A percentile compares a stretch with the other conserved stretches of the same genome.
Conservation (phyloP, 192 early-diverging fungal genomes). For the Entomortierella beljakovae region DNA sequence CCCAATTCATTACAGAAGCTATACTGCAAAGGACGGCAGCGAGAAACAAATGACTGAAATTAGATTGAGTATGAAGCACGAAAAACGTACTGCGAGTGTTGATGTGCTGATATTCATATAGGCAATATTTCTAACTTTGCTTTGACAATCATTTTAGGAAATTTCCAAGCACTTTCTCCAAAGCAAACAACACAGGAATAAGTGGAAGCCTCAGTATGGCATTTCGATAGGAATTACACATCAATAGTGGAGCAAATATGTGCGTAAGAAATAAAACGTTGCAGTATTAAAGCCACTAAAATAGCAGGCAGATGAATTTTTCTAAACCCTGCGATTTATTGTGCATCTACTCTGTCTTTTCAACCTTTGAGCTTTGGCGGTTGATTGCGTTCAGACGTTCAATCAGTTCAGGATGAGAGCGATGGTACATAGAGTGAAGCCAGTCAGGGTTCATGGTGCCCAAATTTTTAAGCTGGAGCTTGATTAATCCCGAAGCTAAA, state of each 20-base stretch:
- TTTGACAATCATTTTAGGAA: slow-evolving; percentile 5
- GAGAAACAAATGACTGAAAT: slow-evolving; percentile 66
- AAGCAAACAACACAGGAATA: slow-evolving; percentile 17
- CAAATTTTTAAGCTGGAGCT: slow-evolving; percentile 92
- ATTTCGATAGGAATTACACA: slow-evolving; percentile 2
- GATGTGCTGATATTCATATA: neutral
- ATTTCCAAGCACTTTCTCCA: slow-evolving; percentile 31
- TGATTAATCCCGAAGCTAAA: slow-evolving; percentile 84
- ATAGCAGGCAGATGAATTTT: neutral
- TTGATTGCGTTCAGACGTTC: slow-evolving; percentile 80
- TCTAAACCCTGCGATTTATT: neutral
- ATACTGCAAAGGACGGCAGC: slow-evolving; percentile 71
- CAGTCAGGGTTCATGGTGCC: slow-evolving; percentile 87
- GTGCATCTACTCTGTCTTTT: slow-evolving; percentile 26
- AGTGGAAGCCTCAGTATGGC: neutral
- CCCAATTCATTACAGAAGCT: slow-evolving; percentile 69
- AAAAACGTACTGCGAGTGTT: too few relatives aligned
- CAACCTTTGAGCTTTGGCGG: slow-evolving; percentile 19
- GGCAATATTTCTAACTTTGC: neutral
- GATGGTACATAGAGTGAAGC: slow-evolving; percentile 91
- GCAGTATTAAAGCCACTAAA: too few relatives aligned
- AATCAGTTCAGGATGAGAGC: slow-evolving; percentile 91
- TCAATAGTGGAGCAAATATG: too few relatives aligned
- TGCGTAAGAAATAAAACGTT: too few relatives aligned
- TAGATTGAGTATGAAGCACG: slow-evolving; percentile 52